phyloP scores from a whole-genome alignment of 306 rosid species.

The Rosa multiflora region DNA sequence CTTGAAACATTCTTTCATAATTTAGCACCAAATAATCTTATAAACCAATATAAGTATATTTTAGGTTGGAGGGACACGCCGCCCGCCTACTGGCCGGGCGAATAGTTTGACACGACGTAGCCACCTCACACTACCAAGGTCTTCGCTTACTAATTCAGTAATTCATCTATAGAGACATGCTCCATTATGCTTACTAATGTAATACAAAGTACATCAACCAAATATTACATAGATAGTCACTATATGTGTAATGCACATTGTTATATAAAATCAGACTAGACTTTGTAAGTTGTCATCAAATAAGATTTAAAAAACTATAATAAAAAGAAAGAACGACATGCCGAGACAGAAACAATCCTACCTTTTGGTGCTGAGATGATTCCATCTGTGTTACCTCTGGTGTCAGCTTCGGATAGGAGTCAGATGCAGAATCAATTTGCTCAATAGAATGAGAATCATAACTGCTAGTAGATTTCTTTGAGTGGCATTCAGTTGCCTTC shows the following conservation, averaged over 20 bases:
- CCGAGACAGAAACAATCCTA: conserved; percentile 12
- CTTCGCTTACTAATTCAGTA: neutral
- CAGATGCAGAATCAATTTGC: conserved; percentile 65
- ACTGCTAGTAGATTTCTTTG: conserved; percentile 55
- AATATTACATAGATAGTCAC: neutral
- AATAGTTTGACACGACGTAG: neutral
- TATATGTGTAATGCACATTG: neutral
- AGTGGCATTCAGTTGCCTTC: conserved; percentile 49
- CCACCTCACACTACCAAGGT: neutral
- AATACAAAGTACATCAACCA: neutral
- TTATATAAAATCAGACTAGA: neutral
- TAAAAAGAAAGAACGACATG: neutral
- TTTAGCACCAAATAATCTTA: neutral
- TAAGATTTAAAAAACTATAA: neutral
- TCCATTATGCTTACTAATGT: neutral
- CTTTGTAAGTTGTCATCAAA: neutral
- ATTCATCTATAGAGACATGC: neutral
- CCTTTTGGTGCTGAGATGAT: conserved; percentile 48
- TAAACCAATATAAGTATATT: neutral
- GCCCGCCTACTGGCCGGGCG: too few relatives aligned
- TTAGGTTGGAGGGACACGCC: neutral
- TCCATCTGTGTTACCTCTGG: conserved; percentile 41
- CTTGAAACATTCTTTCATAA: neutral
- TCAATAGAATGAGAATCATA: conserved; percentile 63
- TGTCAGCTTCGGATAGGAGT: conserved; percentile 43